phyloP scores from a whole-genome alignment of 805 yeast genomes.

The Myxozyma melibiosi region DNA sequence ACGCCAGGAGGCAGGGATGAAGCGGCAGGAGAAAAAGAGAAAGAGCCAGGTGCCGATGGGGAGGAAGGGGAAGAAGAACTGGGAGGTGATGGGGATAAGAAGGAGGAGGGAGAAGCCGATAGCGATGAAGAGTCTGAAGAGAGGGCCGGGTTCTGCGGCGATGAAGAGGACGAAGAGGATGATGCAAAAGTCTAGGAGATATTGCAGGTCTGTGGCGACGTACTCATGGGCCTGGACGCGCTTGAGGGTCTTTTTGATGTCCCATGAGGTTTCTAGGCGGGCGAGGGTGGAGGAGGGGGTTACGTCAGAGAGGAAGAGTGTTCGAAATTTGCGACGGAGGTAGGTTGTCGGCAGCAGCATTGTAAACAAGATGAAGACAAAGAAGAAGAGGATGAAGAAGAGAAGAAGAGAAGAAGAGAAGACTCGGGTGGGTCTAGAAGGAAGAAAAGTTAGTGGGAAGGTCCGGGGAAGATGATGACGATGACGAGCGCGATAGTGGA shows the following conservation, averaged over 20 bases:
- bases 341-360: conserved; percentile 23
- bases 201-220: conserved; percentile 50
- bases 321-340: conserved; percentile 25
- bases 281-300: conserved; percentile 28
- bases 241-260: conserved; percentile 37
- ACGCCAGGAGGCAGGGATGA: conserved; percentile 71
- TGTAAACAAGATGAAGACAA: not conserved
- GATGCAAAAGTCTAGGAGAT: conserved; percentile 53
- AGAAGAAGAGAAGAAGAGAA: not conserved
- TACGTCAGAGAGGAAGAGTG: conserved; percentile 17
- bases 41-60: conserved; percentile 88
- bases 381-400: not conserved
- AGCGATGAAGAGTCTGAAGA: conserved; percentile 44
- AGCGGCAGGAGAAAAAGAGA: conserved; percentile 69
- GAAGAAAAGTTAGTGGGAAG: not conserved
- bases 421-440: not conserved
- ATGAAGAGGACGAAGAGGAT: conserved; percentile 51
- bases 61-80: conserved; percentile 78
- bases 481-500: not conserved
- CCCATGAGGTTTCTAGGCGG: conserved; percentile 29
- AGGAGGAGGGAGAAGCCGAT: conserved; percentile 50
- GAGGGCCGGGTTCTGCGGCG: conserved; percentile 37
- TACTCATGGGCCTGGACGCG: conserved; percentile 42
- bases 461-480: conserved; percentile 1
- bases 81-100: conserved; percentile 75